Evolutionary conservation across 768 basidiomycete genomes (phyloP), one percentile per base, ranked within the genome.

Genomic region (Dentipellis sp.): DNA sequence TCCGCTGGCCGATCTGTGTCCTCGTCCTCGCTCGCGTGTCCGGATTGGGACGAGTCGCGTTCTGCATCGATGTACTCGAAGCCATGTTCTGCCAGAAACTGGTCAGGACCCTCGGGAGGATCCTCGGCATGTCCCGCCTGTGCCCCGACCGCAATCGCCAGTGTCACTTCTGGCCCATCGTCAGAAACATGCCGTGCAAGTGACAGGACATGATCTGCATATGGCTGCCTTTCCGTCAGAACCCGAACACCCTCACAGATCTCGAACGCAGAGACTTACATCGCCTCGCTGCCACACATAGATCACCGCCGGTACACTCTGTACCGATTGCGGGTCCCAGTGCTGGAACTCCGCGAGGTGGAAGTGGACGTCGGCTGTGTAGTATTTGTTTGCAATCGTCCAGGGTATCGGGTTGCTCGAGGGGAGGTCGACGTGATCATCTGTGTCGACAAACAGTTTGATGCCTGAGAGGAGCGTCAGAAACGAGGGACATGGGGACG

Each of bases 321-420:
- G 69, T 16, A 77, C 69, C 17, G 74, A 67, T 47, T 73, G 66
- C 16, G 74, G 68, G 34, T 67, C 68, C 57, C 80, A 72, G 10
- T 75, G 72, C 34, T 72, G 69, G 53, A 81, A 66, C 16, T 76
- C 71, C 54, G 76, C 75, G 10, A 76, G 71, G 36, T 80, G 71
- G 65, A 92, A 91, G 58, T 83, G 81, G 7, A 93, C 85, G 57
- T 78, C 74, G 1, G 90, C 91, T 12, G 79, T 79, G 71, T 92
- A 93, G 69, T 93, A 93, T 67, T 80, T 84, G 73, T 91, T 91
- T 52, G 71, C 69, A 58, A 91, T 86, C 42, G 79, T 86, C 88
- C 88, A 91, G 10, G 85, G 83, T 35, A 88, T 69, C 23, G 35
- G n/a, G 12, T 55, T 54, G 10, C 52, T 49, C 10, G 55, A 3